Conservation (phyloP, 176 grass and related monocot genomes). For the Oryza rufipogon region DNA sequence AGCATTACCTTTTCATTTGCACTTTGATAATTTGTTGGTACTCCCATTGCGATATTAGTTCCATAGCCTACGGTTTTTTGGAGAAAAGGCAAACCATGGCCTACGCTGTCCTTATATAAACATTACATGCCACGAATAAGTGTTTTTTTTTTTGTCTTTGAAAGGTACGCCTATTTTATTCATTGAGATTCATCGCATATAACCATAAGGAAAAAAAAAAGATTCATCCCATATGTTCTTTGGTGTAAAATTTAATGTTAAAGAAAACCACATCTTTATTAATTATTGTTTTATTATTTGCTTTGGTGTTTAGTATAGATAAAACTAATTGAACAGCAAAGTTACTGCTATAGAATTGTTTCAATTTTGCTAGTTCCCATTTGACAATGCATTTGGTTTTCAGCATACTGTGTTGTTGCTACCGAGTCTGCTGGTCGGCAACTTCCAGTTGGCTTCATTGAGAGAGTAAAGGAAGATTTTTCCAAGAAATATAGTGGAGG, state of each 20-base stretch:
- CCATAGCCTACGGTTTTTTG: not conserved
- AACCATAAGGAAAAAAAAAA: no score
- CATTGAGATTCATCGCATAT: not conserved
- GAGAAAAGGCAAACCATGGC: no score
- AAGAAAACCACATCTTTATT: not conserved
- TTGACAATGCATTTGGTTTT: constrained; percentile 12
- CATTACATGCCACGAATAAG: not conserved
- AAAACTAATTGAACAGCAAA: not conserved
- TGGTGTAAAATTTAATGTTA: not conserved
- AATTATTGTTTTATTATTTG: not conserved
- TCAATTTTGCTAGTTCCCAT: not conserved
- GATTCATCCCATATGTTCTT: not conserved
- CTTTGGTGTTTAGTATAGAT: not conserved
- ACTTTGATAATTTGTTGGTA: not conserved
- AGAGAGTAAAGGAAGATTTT: constrained; percentile 90
- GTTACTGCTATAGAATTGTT: not conserved
- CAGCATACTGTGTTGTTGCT: constrained; percentile 90
- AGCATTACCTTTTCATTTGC: not conserved
- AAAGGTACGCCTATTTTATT: not conserved
- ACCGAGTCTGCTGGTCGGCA: constrained; percentile 73
- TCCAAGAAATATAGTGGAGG: constrained; percentile 78
- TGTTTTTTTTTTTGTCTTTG: not conserved
- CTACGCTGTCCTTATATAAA: not conserved
- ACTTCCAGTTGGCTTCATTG: constrained; percentile 70
- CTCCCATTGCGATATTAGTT: not conserved